Conservation (phyloP, 2,329 filamentous ascomycete species). For the Cyclaneusma minus region DNA sequence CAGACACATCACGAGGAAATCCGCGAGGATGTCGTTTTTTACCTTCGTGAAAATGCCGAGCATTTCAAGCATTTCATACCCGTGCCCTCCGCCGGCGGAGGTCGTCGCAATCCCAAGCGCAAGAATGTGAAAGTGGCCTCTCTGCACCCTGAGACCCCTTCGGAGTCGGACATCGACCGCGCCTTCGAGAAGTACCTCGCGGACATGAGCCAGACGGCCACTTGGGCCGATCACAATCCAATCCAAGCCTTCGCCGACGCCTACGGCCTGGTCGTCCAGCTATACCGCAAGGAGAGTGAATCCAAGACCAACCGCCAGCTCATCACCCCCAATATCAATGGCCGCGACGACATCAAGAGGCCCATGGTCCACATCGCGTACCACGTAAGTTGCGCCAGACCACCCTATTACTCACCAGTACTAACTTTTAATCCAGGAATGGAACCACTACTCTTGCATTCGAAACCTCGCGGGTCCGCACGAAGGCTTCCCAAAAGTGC, state of each 20-base stretch:
- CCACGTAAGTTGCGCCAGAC: conserved; percentile 30
- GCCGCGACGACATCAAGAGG: conserved; percentile 15
- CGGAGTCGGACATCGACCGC: conserved; percentile 33
- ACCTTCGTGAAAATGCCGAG: conserved; percentile 42
- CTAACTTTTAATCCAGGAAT: conserved; percentile 25
- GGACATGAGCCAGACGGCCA: conserved; percentile 41
- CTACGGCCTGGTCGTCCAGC: conserved; percentile 44
- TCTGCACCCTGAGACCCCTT: conserved; percentile 27
- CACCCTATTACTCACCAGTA: conserved; percentile 8
- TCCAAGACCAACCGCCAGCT: conserved; percentile 29
- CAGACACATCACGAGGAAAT: conserved; percentile 41
- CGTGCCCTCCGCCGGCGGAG: conserved; percentile 33
- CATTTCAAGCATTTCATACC: conserved; percentile 52
- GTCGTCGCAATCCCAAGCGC: conserved; percentile 36
- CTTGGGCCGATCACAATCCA: conserved; percentile 53
- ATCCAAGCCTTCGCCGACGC: conserved; percentile 49
- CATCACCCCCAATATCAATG: conserved; percentile 22
- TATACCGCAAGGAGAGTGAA: no score
- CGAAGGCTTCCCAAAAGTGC: conserved; percentile 34
- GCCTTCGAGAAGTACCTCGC: conserved; percentile 38
- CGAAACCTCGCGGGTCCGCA: conserved; percentile 43
- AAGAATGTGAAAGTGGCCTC: conserved; percentile 24
- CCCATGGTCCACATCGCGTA: conserved; percentile 41
- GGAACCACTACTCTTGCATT: conserved; percentile 53
- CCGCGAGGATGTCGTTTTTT: conserved; percentile 39